Evolutionary conservation across 2,329 filamentous ascomycete genomes (phyloP).

Genomic region (Colletotrichum sp.): DNA sequence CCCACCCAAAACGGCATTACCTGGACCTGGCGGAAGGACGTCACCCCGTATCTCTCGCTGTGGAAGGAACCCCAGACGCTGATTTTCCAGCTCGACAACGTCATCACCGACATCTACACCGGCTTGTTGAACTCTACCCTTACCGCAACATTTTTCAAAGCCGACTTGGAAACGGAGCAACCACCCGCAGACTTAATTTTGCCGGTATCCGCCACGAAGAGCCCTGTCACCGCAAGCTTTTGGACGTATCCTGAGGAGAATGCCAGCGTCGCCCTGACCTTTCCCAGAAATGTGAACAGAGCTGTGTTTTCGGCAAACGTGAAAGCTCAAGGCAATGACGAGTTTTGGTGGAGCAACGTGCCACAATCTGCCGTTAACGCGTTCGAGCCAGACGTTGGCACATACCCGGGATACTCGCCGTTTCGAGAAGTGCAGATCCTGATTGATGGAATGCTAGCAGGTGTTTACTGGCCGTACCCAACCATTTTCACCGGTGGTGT

Average conservation of each 20-base stretch:
- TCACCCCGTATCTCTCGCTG: conserved; percentile 72
- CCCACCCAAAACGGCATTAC: conserved; percentile 69
- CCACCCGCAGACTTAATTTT: conserved; percentile 69
- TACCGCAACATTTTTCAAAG: conserved; percentile 73
- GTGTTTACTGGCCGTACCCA: conserved; percentile 81
- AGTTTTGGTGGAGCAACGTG: conserved; percentile 87
- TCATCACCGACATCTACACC: conserved; percentile 74
- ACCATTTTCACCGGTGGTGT: conserved; percentile 84
- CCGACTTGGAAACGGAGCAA: conserved; percentile 39
- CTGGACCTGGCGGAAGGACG: conserved; percentile 81
- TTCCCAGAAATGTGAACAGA: conserved; percentile 71
- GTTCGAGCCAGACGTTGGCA: conserved; percentile 62
- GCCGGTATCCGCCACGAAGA: conserved; percentile 64
- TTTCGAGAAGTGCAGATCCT: conserved; percentile 82
- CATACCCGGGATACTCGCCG: conserved; percentile 70
- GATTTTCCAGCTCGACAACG: conserved; percentile 81
- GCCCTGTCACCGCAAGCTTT: conserved; percentile 61
- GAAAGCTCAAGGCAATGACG: conserved; percentile 76
- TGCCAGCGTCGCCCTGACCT: conserved; percentile 59
- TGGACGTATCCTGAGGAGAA: conserved; percentile 70
- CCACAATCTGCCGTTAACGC: conserved; percentile 63
- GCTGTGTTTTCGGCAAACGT: conserved; percentile 78
- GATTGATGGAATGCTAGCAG: conserved; percentile 75
- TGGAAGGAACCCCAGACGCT: conserved; percentile 74
- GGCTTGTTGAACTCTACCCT: conserved; percentile 75